Evolutionary conservation across 2,329 filamentous ascomycete genomes (phyloP).

Genomic region (Hypoxylon sp.): DNA sequence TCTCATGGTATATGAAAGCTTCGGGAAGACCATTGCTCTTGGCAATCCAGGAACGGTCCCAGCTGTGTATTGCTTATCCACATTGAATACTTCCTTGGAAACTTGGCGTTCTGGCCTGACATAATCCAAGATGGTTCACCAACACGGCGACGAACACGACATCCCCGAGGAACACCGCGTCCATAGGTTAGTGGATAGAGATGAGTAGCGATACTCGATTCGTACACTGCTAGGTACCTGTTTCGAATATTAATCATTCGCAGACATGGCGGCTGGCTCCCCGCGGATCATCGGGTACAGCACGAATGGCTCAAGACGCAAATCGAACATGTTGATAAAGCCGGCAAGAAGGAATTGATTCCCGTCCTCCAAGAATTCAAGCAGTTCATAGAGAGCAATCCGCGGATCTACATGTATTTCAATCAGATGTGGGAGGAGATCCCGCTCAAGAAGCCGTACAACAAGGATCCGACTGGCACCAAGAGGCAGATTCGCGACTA

Average conservation of each 20-base stretch:
- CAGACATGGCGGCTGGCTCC: conserved; percentile 68
- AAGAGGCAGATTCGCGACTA: conserved; percentile 74
- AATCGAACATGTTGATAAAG: conserved; percentile 68
- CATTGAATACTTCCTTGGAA: conserved; percentile 17
- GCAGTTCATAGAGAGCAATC: conserved; percentile 73
- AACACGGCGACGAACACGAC: conserved; percentile 65
- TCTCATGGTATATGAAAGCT: conserved; percentile 39
- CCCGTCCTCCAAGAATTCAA: conserved; percentile 76
- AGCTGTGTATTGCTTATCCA: conserved; percentile 15
- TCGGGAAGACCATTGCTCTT: conserved; percentile 23
- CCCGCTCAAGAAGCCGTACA: conserved; percentile 72
- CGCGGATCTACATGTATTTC: conserved; percentile 77
- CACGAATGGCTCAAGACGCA: conserved; percentile 73
- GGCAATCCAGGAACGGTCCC: conserved; percentile 42
- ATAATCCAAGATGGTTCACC: conserved; percentile 62
- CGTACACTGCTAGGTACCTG: background rate
- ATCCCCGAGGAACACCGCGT: conserved; percentile 65
- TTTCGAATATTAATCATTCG: conserved; percentile 45
- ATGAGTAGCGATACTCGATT: conserved; percentile 11
- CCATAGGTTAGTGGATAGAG: conserved; percentile 58
- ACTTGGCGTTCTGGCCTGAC: conserved; percentile 11
- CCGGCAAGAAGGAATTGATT: conserved; percentile 64
- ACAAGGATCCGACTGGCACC: conserved; percentile 71
- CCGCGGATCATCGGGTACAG: conserved; percentile 73
- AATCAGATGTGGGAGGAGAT: conserved; percentile 78